Evolutionary conservation across 345 rosid species (phyloP).

Genomic region (Sisymbrium altissimum): DNA sequence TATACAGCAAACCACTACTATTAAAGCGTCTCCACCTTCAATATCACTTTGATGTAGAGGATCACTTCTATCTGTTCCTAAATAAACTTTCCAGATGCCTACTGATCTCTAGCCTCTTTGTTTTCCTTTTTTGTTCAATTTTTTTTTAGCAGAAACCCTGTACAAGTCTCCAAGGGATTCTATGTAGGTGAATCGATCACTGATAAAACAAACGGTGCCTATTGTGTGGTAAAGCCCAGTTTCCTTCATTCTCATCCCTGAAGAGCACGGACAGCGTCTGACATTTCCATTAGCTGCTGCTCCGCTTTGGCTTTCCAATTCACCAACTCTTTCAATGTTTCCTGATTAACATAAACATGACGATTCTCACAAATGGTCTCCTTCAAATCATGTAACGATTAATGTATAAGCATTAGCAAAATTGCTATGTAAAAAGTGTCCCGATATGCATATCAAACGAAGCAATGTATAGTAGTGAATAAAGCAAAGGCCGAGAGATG

Average conservation of each 20-base stretch:
- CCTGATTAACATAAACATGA: constrained; percentile 36
- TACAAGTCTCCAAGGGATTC: constrained; percentile 35
- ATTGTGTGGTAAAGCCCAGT: neutral
- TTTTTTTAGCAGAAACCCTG: constrained; percentile 24
- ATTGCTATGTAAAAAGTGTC: neutral
- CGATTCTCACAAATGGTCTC: neutral
- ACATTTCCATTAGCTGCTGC: constrained; percentile 64
- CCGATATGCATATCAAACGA: neutral
- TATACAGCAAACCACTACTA: constrained; percentile 20
- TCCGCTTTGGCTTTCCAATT: constrained; percentile 82
- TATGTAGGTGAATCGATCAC: constrained; percentile 20
- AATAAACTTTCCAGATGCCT: constrained; percentile 22
- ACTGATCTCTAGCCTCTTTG: constrained; percentile 14
- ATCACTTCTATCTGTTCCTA: constrained; percentile 27
- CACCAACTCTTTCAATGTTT: constrained; percentile 60
- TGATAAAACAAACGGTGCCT: constrained; percentile 15
- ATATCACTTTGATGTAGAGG: neutral
- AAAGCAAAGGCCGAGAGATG: neutral
- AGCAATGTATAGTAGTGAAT: neutral
- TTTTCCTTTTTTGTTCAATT: neutral
- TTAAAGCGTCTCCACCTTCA: neutral
- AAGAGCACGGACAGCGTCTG: constrained; percentile 48
- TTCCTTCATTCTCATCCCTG: constrained; percentile 41
- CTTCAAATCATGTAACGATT: neutral
- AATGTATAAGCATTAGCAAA: neutral